These are phyloP conservation scores for Oryza meridionalis DNA, from an alignment of 176 grass and related monocot species.

Conservation along the genomic window DNA sequence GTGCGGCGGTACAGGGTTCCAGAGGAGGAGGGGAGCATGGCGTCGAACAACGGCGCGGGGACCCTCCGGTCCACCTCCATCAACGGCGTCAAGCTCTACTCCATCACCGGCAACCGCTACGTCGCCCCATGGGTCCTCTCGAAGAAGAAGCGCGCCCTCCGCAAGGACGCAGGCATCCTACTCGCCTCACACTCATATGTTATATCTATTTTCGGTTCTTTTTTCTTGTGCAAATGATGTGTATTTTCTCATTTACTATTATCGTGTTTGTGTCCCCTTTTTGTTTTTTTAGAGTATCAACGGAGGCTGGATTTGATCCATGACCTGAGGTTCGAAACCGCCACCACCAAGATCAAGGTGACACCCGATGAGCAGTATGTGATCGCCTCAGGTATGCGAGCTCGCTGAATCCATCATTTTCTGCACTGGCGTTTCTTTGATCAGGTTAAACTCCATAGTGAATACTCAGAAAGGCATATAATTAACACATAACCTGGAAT, in stretches of 20 bases:
- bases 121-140: constrained; percentile 60
- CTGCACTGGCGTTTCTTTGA: background rate
- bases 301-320: constrained; percentile 83
- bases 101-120: constrained; percentile 60
- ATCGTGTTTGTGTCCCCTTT: background rate
- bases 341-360: constrained; percentile 73
- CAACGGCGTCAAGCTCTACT: constrained; percentile 85
- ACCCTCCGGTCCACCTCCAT: constrained; percentile 78
- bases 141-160: constrained; percentile 72
- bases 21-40: background rate
- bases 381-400: constrained; percentile 71
- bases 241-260: background rate
- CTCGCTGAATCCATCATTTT: background rate
- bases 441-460: background rate
- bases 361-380: constrained; percentile 76
- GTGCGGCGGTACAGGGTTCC: background rate
- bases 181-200: background rate
- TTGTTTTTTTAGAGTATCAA: constrained; percentile 57
- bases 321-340: constrained; percentile 83
- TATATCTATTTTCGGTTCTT: background rate
- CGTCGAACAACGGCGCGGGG: constrained; percentile 36
- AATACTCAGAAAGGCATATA: background rate
- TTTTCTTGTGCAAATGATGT: background rate
- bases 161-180: constrained; percentile 68
- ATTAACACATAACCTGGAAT: background rate